phyloP scores from a whole-genome alignment of 371 early-diverging fungal genomes.

The Mortierella sp. region DNA sequence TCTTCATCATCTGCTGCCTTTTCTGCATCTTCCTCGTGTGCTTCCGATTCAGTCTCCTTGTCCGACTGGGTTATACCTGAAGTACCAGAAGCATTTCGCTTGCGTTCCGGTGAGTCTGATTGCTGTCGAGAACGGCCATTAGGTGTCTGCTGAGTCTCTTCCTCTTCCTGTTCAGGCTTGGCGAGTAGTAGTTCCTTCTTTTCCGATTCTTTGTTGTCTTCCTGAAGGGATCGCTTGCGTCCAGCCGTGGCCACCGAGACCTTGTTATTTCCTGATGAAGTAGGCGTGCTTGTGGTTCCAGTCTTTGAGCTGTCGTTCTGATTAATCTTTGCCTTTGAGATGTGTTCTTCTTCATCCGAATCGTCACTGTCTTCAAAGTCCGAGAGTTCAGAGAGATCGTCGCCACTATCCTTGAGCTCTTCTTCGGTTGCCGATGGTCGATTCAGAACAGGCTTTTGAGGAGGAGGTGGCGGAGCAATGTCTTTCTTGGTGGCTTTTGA shows the following conservation, averaged over 20 bases:
- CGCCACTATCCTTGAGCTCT: slow-evolving; percentile 51
- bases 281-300: not conserved
- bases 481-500: slow-evolving; percentile 18
- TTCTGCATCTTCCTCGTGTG: slow-evolving; percentile 35
- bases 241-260: not conserved
- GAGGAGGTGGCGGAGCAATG: not conserved
- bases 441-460: slow-evolving; percentile 34
- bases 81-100: slow-evolving; percentile 17
- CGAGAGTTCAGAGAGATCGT: slow-evolving; percentile 47
- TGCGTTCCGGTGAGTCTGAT: slow-evolving; percentile 15
- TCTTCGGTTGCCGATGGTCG: slow-evolving; percentile 41
- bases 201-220: slow-evolving; percentile 3
- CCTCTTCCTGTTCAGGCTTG: slow-evolving; percentile 24
- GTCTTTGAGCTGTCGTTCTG: not conserved
- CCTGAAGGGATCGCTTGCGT: slow-evolving; percentile 37
- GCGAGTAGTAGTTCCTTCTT: slow-evolving; percentile 12
- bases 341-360: slow-evolving; percentile 43
- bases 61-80: slow-evolving; percentile 15
- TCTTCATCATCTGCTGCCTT: slow-evolving; percentile 27
- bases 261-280: not conserved
- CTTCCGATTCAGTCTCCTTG: slow-evolving; percentile 34
- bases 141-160: slow-evolving; percentile 7
- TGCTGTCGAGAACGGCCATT: slow-evolving; percentile 30
- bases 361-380: slow-evolving; percentile 51
- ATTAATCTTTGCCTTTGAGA: slow-evolving; percentile 4